phyloP scores from a whole-genome alignment of 1,284 basidiomycete species.

The Ganoderma lingzhi region DNA sequence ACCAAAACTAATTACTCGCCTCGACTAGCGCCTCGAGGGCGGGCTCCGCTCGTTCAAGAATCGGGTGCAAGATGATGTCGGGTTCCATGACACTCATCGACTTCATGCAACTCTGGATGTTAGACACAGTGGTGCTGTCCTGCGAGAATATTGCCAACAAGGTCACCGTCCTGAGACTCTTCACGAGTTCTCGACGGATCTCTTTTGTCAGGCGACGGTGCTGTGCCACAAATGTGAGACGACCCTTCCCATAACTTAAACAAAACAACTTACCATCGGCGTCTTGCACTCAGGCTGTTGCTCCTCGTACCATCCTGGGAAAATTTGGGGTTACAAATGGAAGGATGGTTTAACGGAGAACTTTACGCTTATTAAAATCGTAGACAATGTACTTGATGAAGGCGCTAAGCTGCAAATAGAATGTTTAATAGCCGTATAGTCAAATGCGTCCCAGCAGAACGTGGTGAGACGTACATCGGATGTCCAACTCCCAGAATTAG shows the following conservation, averaged over 20 bases:
- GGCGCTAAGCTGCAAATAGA: conserved; percentile 63
- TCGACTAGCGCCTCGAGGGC: conserved; percentile 90
- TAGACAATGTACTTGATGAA: conserved; percentile 90
- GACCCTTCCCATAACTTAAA: background rate
- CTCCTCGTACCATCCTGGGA: conserved; percentile 82
- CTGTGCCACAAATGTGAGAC: conserved; percentile 41
- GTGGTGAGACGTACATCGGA: conserved; percentile 57
- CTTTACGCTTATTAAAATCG: conserved; percentile 85
- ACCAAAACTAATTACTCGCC: conserved; percentile 44
- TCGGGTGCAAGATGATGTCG: conserved; percentile 85
- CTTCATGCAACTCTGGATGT: conserved; percentile 76
- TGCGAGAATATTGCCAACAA: conserved; percentile 93
- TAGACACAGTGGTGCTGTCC: conserved; percentile 67
- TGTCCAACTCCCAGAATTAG: conserved; percentile 78
- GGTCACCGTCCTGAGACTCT: conserved; percentile 83
- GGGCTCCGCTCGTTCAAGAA: conserved; percentile 87
- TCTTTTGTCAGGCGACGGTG: conserved; percentile 78
- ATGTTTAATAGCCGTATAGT: too few relatives aligned
- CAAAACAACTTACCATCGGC: conserved; percentile 58
- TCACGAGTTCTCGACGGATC: conserved; percentile 90
- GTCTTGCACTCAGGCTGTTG: conserved; percentile 85
- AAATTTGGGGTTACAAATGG: conserved; percentile 9
- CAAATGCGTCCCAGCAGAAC: background rate
- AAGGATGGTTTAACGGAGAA: background rate
- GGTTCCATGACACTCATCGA: conserved; percentile 88